Base-by-base conservation (phyloP, 768 basidiomycete genomes). In the Lactarius pseudohatsudake region DNA sequence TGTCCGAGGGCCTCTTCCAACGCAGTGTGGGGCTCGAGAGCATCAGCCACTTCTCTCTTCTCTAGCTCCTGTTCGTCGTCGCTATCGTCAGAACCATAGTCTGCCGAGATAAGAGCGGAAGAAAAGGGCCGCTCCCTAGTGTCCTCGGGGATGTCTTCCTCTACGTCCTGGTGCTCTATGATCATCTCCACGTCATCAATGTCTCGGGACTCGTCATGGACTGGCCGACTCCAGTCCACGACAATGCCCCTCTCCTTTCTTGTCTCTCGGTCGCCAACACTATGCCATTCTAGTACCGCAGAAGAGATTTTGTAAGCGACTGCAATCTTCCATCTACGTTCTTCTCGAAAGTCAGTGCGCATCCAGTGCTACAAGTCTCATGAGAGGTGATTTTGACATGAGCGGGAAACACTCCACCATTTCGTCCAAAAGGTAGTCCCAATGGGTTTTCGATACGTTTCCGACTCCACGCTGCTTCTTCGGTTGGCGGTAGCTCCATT, bases 401-500 rank as follows among this genome's bases (percentile, higher is more conserved):
- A 38, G 53, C 20, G 47, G 32, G 61, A 41, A 43, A 30, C 34
- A 22, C 79, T 84, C 71, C 62, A 92, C 94, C 94, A 98, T 94
- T 77, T 99, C 97, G 67, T 98, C 96, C 76, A 99, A 77, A 40
- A 99, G 81, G 76, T 95, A 91, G 75, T 98, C 97, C 94, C 94
- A 96, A 73, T 98, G 94, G 0, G 89, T 86, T 77, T 96, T 97
- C 2, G 81, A 79, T 58, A 88, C 71, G 1, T 88, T 86, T 26
- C 89, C 87, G 20, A 94, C 82, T 34, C 87, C 90, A 65, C 91
- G 83, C 73, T 96, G 92, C 76, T 95, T 96, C 77, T 96, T 98
- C 11, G 95, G 94, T 73, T 99, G 97, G 61, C 96, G 80, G 72
- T 96, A 92, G 70, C 91, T 90, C 96, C 97, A 99, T 41, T 86